phyloP scores from a whole-genome alignment of 139 green algal genomes.

The Dunaliella sp. region DNA sequence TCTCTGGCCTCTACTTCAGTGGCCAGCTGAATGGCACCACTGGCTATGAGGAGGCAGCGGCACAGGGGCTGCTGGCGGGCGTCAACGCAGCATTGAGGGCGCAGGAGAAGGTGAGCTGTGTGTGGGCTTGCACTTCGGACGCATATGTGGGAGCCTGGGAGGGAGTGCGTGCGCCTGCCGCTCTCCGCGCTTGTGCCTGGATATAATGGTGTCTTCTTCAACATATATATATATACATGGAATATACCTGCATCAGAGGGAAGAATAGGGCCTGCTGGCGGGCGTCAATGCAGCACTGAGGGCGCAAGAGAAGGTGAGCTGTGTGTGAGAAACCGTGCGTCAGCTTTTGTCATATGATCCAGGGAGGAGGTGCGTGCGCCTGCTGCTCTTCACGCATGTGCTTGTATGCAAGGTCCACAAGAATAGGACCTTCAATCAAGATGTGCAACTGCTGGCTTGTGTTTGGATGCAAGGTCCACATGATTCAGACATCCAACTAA shows the following conservation, averaged over 20 bases:
- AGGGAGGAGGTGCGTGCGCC: not conserved
- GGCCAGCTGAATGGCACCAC: conserved; percentile 99
- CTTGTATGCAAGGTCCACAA: too few species aligned
- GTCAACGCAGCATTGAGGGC: conserved; percentile 85
- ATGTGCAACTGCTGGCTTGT: too few species aligned
- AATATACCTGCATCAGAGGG: too few species aligned
- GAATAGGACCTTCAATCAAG: too few species aligned
- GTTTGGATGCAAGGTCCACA: too few species aligned
- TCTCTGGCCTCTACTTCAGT: conserved; percentile 92
- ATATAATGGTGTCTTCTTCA: too few species aligned
- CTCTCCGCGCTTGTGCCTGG: too few species aligned
- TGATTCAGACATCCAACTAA: too few species aligned
- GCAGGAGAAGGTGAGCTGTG: conserved; percentile 16
- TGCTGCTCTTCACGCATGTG: too few species aligned
- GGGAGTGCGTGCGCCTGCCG: not conserved
- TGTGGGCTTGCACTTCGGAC: not conserved
- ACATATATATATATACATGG: too few species aligned
- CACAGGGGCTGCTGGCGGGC: conserved; percentile 89
- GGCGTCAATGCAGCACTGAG: conserved; percentile 87
- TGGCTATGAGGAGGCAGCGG: conserved; percentile 94
- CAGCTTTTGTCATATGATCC: too few species aligned
- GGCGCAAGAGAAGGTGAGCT: conserved; percentile 38
- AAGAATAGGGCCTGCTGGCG: conserved; percentile 88
- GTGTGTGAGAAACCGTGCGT: not conserved
- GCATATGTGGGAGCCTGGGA: too few species aligned